These are phyloP conservation scores for Cutaneotrichosporon cavernicola DNA, from an alignment of 1,284 basidiomycete genomes.

Conservation along the genomic window DNA sequence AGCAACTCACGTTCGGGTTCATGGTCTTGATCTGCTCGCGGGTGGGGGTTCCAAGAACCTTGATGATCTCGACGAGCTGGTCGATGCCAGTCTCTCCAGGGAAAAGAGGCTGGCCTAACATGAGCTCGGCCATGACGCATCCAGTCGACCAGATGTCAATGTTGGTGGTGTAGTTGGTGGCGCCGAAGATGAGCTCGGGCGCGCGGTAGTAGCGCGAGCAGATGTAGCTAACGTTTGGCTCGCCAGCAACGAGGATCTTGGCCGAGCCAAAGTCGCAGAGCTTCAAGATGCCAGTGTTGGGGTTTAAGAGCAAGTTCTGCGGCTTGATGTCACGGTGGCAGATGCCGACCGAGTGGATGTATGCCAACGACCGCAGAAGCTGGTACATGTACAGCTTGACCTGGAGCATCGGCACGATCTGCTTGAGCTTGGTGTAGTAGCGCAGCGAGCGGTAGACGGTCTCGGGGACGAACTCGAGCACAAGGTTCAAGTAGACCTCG, in stretches of 20 bases:
- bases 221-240: conserved; percentile 99
- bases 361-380: conserved; percentile 65
- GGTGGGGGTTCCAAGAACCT: conserved; percentile 96
- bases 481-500: conserved; percentile 99
- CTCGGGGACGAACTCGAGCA: conserved; percentile 98
- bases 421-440: conserved; percentile 99
- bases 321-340: conserved; percentile 99
- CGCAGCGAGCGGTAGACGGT: conserved; percentile 98
- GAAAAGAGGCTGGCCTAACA: conserved; percentile 98
- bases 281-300: conserved; percentile 92
- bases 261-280: conserved; percentile 98
- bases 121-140: conserved; percentile 99
- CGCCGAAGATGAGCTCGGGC: conserved; percentile 98
- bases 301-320: conserved; percentile 96
- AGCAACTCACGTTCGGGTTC: conserved; percentile 78
- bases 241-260: conserved; percentile 95
- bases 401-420: conserved; percentile 98
- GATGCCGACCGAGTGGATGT: conserved; percentile 59
- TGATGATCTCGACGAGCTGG: conserved; percentile 99
- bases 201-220: conserved; percentile 99
- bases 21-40: conserved; percentile 99
- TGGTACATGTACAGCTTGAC: conserved; percentile 74
- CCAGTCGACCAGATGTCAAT: conserved; percentile 99
- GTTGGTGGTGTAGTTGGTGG: conserved; percentile 99
- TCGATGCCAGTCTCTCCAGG: conserved; percentile 99